Evolutionary conservation across 441 rosid species (phyloP), one percentile per base, ranked within the genome.

Genomic region (Euphorbia celastroides): DNA sequence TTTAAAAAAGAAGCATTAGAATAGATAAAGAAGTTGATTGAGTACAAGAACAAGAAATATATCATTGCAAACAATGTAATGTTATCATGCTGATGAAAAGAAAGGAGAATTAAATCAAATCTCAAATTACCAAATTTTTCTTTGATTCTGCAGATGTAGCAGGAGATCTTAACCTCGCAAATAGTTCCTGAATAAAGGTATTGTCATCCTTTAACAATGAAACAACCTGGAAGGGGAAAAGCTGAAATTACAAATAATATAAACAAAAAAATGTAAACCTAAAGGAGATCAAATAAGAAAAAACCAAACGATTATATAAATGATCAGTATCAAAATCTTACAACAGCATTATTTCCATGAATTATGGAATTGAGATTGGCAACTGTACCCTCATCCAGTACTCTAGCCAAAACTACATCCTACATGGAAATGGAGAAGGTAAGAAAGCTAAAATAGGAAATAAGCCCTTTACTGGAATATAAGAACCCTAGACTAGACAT

Each of bases 361-460:
- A 96, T 92, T 71, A 90, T 86, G 68, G 97, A 88, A 80, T 90
- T 96, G 75, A 96, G 88, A 77, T 79, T 89, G 67, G 90, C 92
- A 78, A 82, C 78, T 32, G 90, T 89, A 44, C 92, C 88, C 73
- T 96, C 99, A 79, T 96, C 98, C 87, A 93, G 73, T 32, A 83
- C 81, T 83, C 97, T 87, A 63, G 97, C 92, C 93, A 96, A 81
- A 80, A 96, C 90, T 72, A 92, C 96, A 80, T 96, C 98, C 99
- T 96, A 76, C 65, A 79, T 54, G 81, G 62, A 71, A 22, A 72
- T 66, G 55, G 57, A 3, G 2, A 60, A 64, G 63, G 65, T 81
- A 64, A 83, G 76, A 77, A 63, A 60, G 36, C 55, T 27, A 52
- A 34, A 56, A 38, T 56, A n/a, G 32, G 67, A 62, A 67, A 52